A percentile compares a stretch with the other conserved stretches of the same genome.
Evolutionary conservation across 495 filamentous ascomycete genomes (phyloP).

Genomic region (Sordaria brevicollis): DNA sequence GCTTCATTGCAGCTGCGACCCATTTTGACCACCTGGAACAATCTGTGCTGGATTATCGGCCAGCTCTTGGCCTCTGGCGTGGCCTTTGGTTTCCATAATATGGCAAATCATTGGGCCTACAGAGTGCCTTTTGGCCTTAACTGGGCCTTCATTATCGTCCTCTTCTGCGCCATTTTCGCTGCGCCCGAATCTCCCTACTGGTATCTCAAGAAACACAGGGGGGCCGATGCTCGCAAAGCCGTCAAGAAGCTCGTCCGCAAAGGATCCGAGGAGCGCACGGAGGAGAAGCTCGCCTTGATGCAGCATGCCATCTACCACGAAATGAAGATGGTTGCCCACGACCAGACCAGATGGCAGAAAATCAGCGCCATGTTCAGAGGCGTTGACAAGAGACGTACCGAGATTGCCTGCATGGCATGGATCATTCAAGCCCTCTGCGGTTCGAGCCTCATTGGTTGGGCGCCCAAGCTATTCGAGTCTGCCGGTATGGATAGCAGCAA

Average conservation of each 20-base stretch:
- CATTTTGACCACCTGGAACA: slow-evolving; percentile 57
- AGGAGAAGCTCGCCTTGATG: slow-evolving; percentile 60
- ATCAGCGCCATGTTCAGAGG: slow-evolving; percentile 53
- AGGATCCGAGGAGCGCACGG: slow-evolving; percentile 39
- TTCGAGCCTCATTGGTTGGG: slow-evolving; percentile 58
- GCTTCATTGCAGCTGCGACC: slow-evolving; percentile 42
- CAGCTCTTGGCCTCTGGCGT: slow-evolving; percentile 53
- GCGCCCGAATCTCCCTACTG: slow-evolving; percentile 74
- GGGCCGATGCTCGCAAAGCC: slow-evolving; percentile 33
- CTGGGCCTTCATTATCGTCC: slow-evolving; percentile 57
- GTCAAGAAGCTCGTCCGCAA: slow-evolving; percentile 45
- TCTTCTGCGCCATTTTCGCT: slow-evolving; percentile 50
- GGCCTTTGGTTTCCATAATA: slow-evolving; percentile 39
- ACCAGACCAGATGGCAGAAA: slow-evolving; percentile 14
- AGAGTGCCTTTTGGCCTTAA: slow-evolving; percentile 52
- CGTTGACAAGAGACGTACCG: slow-evolving; percentile 55
- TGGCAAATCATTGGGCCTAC: slow-evolving; percentile 48
- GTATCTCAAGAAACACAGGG: slow-evolving; percentile 51
- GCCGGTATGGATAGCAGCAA: slow-evolving; percentile 45
- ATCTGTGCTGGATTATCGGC: slow-evolving; percentile 61
- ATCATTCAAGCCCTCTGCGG: slow-evolving; percentile 61
- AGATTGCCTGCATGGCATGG: slow-evolving; percentile 59
- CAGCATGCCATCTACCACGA: slow-evolving; percentile 54
- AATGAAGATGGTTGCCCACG: slow-evolving; percentile 26
- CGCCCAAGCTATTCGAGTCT: slow-evolving; percentile 57